phyloP scores from a whole-genome alignment of 305 asterid genomes.

The Fraxinus ornus region DNA sequence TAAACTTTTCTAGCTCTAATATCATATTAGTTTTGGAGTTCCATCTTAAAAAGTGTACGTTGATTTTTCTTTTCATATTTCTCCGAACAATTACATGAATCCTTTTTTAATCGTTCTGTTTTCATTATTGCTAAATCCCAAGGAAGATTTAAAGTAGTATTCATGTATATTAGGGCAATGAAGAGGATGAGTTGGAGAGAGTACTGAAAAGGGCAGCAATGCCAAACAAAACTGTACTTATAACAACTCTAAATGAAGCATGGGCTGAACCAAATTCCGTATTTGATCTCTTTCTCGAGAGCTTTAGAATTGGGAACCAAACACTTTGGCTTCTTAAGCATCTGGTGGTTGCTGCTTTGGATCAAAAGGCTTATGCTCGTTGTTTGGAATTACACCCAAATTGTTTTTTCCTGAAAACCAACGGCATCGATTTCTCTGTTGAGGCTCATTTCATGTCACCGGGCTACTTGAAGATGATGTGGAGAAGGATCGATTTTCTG shows the following conservation, averaged over 20 bases:
- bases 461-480: slow-evolving; percentile 54
- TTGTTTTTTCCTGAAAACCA: slow-evolving; percentile 43
- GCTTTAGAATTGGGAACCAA: slow-evolving; percentile 51
- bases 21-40: background rate
- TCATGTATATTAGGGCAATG: slow-evolving; percentile 10
- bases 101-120: background rate
- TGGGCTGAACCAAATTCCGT: slow-evolving; percentile 49
- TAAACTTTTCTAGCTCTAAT: too few species aligned
- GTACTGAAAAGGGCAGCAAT: slow-evolving; percentile 45
- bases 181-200: slow-evolving; percentile 17
- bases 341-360: slow-evolving; percentile 53
- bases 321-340: slow-evolving; percentile 46
- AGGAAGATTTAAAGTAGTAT: background rate
- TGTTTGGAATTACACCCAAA: slow-evolving; percentile 34
- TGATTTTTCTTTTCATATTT: background rate
- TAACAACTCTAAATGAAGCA: slow-evolving; percentile 60
- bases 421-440: slow-evolving; percentile 39
- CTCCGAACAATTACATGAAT: background rate
- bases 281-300: slow-evolving; percentile 54
- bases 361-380: slow-evolving; percentile 44
- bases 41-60: background rate
- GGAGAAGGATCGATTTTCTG: slow-evolving; percentile 54
- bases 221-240: slow-evolving; percentile 51
- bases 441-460: slow-evolving; percentile 47
- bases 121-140: background rate